These are phyloP conservation scores for Orbilia javanica DNA, from an alignment of 2,329 filamentous ascomycete species.

Conservation along the genomic window DNA sequence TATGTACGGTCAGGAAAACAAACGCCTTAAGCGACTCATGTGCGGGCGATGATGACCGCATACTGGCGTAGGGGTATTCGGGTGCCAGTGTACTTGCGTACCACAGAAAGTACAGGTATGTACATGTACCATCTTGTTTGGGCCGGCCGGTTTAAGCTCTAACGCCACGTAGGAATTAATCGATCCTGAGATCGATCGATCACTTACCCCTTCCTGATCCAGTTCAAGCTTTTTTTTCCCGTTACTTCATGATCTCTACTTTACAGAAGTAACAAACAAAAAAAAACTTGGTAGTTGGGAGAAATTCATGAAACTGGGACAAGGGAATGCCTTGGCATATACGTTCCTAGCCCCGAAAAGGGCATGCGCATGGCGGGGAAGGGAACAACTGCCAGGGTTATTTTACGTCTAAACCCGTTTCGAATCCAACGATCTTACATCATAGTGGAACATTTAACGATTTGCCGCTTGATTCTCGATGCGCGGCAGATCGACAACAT, in stretches of 20 bases:
- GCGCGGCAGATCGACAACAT: conserved; percentile 53
- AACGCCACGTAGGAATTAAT: conserved; percentile 15
- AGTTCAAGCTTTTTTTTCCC: no score
- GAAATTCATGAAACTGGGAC: background rate
- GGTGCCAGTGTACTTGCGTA: no score
- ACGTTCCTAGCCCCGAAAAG: background rate
- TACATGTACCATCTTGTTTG: no score
- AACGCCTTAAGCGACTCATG: conserved; percentile 32
- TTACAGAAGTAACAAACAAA: no score
- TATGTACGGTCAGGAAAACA: conserved; percentile 25
- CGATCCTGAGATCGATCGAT: no score
- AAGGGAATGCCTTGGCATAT: conserved; percentile 12
- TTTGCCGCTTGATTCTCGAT: conserved; percentile 34
- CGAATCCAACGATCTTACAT: conserved; percentile 11
- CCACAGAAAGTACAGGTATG: no score
- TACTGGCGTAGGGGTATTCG: conserved; percentile 41
- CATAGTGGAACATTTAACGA: conserved; percentile 23
- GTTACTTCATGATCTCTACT: no score
- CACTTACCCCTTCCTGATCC: background rate
- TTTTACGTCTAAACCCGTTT: background rate
- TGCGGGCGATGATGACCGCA: conserved; percentile 36
- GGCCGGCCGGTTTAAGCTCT: background rate
- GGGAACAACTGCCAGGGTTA: background rate
- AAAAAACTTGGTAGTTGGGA: no score
- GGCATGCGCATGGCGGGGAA: no score